Conservation (phyloP, 2,329 filamentous ascomycete species). For the Xylariaceae sp. region DNA sequence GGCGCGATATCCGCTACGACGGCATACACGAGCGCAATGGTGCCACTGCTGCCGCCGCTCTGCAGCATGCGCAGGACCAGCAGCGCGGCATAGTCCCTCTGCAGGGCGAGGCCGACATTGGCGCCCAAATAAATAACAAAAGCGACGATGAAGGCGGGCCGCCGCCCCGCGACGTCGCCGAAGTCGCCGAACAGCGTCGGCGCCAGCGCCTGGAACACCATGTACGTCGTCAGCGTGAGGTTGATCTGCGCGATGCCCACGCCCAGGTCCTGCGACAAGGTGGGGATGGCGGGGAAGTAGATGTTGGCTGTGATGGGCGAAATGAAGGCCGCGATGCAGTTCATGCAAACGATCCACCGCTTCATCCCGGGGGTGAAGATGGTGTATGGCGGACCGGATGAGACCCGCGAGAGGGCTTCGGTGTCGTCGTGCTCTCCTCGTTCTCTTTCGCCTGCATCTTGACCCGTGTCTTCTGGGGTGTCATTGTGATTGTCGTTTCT, state of each 20-base stretch:
- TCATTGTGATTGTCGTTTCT: background rate
- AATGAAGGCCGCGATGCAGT: slow-evolving; percentile 47
- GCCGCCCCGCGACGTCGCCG: slow-evolving; percentile 53
- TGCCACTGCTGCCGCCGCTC: slow-evolving; percentile 60
- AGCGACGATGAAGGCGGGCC: slow-evolving; percentile 56
- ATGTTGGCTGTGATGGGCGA: slow-evolving; percentile 57
- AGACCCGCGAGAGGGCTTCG: slow-evolving; percentile 29
- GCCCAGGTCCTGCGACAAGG: slow-evolving; percentile 34
- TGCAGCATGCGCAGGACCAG: slow-evolving; percentile 58
- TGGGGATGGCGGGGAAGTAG: slow-evolving; percentile 42
- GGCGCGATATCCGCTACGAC: slow-evolving; percentile 68
- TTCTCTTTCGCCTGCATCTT: background rate
- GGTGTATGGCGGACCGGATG: slow-evolving; percentile 37
- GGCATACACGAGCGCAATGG: slow-evolving; percentile 64
- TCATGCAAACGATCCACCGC: slow-evolving; percentile 49
- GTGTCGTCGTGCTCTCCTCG: slow-evolving; percentile 26
- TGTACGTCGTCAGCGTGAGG: slow-evolving; percentile 53
- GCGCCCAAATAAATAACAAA: slow-evolving; percentile 53
- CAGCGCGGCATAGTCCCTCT: slow-evolving; percentile 52
- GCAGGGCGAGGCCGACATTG: slow-evolving; percentile 55
- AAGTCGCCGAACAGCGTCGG: slow-evolving; percentile 58
- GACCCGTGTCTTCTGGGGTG: background rate
- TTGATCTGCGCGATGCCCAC: slow-evolving; percentile 40
- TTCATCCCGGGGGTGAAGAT: slow-evolving; percentile 39
- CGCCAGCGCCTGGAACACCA: slow-evolving; percentile 58